These are phyloP conservation scores for Chionographis japonica DNA, from an alignment of 106 monocot genomes.

Conservation along the genomic window DNA sequence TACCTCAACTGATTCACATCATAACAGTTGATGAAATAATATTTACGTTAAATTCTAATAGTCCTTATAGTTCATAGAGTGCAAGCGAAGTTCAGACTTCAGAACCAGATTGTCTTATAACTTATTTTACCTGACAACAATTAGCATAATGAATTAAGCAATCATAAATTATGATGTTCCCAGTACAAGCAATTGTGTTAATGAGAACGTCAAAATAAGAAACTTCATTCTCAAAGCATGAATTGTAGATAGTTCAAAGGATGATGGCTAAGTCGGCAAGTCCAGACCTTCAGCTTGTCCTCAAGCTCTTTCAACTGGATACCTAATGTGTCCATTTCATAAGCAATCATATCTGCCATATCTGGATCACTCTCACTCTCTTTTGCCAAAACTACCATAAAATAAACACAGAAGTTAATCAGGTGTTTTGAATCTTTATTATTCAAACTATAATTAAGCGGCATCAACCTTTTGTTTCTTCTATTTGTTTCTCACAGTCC, in stretches of 20 bases:
- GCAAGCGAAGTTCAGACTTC: too few relatives aligned
- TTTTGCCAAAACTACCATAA: constrained; percentile 58
- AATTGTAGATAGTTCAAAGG: neutral
- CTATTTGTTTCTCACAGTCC: constrained; percentile 78
- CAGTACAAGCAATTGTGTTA: neutral
- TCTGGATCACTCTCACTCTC: constrained; percentile 75
- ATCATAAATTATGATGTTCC: neutral
- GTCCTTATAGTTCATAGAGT: too few relatives aligned
- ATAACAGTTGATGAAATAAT: too few relatives aligned
- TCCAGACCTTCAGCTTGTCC: constrained; percentile 67
- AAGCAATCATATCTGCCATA: constrained; percentile 91
- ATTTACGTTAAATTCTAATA: too few relatives aligned
- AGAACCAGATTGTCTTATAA: too few relatives aligned
- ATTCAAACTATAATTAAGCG: neutral
- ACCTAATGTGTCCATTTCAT: constrained; percentile 64
- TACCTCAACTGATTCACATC: too few relatives aligned
- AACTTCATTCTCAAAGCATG: neutral
- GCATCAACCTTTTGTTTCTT: constrained; percentile 76
- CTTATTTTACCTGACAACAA: too few relatives aligned
- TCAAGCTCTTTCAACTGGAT: constrained; percentile 69
- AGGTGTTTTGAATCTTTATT: constrained; percentile 5
- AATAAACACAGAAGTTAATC: constrained; percentile 15
- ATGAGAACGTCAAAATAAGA: too few relatives aligned
- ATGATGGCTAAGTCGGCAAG: neutral
- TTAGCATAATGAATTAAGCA: too few relatives aligned